Base-by-base conservation (phyloP, 2,329 filamentous ascomycete species). In the Colletotrichum caudatum region DNA sequence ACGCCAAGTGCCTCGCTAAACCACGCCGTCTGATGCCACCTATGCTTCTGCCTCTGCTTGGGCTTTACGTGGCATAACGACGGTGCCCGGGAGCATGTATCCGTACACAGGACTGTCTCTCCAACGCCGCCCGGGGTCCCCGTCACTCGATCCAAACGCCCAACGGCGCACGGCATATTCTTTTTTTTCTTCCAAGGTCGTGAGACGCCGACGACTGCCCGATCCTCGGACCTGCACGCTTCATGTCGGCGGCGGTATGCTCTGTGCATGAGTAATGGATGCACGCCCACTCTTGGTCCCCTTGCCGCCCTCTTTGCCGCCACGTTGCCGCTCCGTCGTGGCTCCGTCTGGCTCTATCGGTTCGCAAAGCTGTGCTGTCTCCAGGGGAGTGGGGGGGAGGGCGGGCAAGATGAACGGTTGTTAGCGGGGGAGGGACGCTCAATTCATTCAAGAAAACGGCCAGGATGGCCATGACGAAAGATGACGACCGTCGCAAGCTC, bases 201-300 rank as follows among this genome's bases (percentile, higher is more conserved):
- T 65, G 54, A 51, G 60, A 64, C 56, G 61, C 67, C 61, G 66
- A 54, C 66, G 9, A 51, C 60, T 66, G 70, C 57, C 66, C 70
- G 61, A 66, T 72, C 50, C 66, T 71, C 70, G 56, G 62, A 72
- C 67, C 69, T 51, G 56, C 56, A 62, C 51, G 69, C 69, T 59
- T 68, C 69, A 62, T 67, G 59, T 61, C 62, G 37, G 48, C 46
- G 48, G 29, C 60, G 60, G 37, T 29, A 50, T 51, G 60, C 65
- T 56, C 53, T 23, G 53, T 41, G 65, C 69, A 63, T 60, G 69
- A 72, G 59, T 69, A 72, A 69, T 69, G 69, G 44, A 37, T 41
- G 29, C 60, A 41, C 39, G 39, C 46, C 46, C 44, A 46, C 66
- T 44, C 53, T 37, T 65, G 61, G 53, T 39, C 61, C 53, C 62